Base-by-base conservation (phyloP, 2,329 filamentous ascomycete genomes). In the Exophiala mesophila region DNA sequence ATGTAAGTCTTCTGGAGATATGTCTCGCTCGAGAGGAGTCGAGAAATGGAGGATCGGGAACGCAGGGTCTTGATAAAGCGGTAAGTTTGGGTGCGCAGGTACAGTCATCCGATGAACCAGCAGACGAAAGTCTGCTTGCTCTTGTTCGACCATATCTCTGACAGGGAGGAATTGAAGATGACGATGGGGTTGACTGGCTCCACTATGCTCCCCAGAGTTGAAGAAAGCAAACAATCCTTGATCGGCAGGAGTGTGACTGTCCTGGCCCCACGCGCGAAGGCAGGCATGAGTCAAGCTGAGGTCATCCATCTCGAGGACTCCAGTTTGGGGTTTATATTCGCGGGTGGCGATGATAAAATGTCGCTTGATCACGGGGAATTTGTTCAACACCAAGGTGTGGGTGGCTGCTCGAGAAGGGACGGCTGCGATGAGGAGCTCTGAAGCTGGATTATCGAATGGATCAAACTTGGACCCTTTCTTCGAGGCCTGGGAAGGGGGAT, bases 261-360 rank as follows among this genome's bases (percentile, higher is more conserved):
- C 35, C 6, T 42, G 46, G 20, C 53, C 53, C 69, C 70, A 72
- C 35, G 60, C 59, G 40, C 58, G 57, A 10, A 72, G 51, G 46
- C 67, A 71, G 10, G 63, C 58, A 50, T 65, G 64, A 13, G 67
- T 60, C 24, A 62, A 59, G 18, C 59, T 59, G 29, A 72, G 54
- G 49, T 72, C 69, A 1, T 61, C 59, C 42, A 57, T 58, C 19
- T 69, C 68, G 5, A 72, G 53, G 0, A 72, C 44, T 49, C 67
- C 61, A 1, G 65, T 68, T 54, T 72, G 69, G 4, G 60, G 50
- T 32, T 65, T 64, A 57, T 63, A 70, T 6, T 49, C 53, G 30
- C 59, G 67, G 3, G 69, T 72, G n/a, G 68, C 64, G 33, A 72
- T 60, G 35, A 72, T 71, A 52, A 71, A 72, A 50, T 72, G 69